These are phyloP conservation scores for Anisogramma anomala DNA, from an alignment of 2,329 filamentous ascomycete genomes.

Conservation along the genomic window DNA sequence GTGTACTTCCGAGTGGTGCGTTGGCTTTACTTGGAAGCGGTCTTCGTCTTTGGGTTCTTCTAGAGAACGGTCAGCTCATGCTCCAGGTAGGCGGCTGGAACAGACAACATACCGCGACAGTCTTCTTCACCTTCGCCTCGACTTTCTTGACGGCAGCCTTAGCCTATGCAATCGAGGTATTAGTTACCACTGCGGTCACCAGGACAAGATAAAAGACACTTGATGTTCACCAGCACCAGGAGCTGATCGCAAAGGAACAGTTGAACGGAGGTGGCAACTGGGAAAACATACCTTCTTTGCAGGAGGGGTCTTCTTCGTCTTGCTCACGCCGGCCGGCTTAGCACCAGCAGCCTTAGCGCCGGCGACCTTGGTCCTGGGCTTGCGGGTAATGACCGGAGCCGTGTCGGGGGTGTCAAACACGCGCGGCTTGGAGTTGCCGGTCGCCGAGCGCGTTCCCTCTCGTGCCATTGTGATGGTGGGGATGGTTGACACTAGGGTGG, in stretches of 20 bases:
- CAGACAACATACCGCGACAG: slow-evolving; percentile 13
- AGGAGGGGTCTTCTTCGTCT: slow-evolving; percentile 25
- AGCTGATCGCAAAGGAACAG: background rate
- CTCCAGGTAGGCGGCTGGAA: background rate
- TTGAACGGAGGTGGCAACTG: background rate
- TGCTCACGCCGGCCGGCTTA: slow-evolving; percentile 23
- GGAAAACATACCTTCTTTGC: slow-evolving; percentile 22
- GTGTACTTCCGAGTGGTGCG: background rate
- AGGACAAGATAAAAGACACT: background rate
- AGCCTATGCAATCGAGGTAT: slow-evolving; percentile 16
- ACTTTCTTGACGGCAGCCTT: slow-evolving; percentile 20
- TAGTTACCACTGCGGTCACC: background rate
- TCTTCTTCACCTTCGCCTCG: slow-evolving; percentile 15
- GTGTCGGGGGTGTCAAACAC: slow-evolving; percentile 39
- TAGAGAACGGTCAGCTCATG: slow-evolving; percentile 11
- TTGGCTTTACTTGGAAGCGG: slow-evolving; percentile 16
- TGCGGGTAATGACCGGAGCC: slow-evolving; percentile 33
- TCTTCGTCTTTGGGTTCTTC: slow-evolving; percentile 23
- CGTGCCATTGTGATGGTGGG: slow-evolving; percentile 28
- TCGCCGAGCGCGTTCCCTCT: slow-evolving; percentile 40
- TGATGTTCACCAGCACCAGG: no score
- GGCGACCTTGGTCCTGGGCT: slow-evolving; percentile 20
- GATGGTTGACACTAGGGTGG: background rate
- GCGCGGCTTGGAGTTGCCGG: slow-evolving; percentile 42
- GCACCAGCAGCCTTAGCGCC: slow-evolving; percentile 18